A percentile compares a stretch with the other conserved stretches of the same genome.
These are phyloP conservation scores for Brettanomyces sp. DNA, from an alignment of 805 yeast species.

Conservation along the genomic window DNA sequence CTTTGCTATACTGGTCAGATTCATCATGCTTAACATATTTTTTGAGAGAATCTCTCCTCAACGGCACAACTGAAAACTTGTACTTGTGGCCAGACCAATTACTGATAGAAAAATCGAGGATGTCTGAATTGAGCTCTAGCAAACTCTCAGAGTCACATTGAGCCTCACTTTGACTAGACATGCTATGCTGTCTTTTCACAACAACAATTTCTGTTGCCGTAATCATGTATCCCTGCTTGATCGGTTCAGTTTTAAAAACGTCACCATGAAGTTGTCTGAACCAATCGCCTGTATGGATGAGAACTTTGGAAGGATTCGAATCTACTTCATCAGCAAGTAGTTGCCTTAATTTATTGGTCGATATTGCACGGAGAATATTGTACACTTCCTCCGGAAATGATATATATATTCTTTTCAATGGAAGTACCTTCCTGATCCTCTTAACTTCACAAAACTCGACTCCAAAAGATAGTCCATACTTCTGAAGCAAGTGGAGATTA, in stretches of 20 bases:
- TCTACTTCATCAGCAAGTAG: slow-evolving; percentile 27
- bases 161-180: background rate
- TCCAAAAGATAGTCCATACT: slow-evolving; percentile 32
- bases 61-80: background rate
- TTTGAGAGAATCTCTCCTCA: slow-evolving; percentile 4
- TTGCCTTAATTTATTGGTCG: slow-evolving; percentile 24
- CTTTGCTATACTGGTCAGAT: slow-evolving; percentile 19
- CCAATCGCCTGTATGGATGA: slow-evolving; percentile 33
- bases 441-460: slow-evolving; percentile 30
- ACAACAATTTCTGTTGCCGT: slow-evolving; percentile 44
- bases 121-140: background rate
- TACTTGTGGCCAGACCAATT: background rate
- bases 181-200: slow-evolving; percentile 23
- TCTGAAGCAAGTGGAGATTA: slow-evolving; percentile 27
- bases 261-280: slow-evolving; percentile 37
- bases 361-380: slow-evolving; percentile 26
- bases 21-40: slow-evolving; percentile 11
- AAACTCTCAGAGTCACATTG: too few relatives aligned
- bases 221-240: slow-evolving; percentile 52
- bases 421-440: slow-evolving; percentile 19
- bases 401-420: slow-evolving; percentile 31
- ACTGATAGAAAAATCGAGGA: background rate
- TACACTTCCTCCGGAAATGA: slow-evolving; percentile 42
- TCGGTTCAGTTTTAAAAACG: slow-evolving; percentile 61
- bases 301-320: slow-evolving; percentile 12